Evolutionary conservation across 1,139 yeast genomes (phyloP), one percentile per base, ranked within the genome.

Genomic region (Nakaseomyces kungkrabaensis): DNA sequence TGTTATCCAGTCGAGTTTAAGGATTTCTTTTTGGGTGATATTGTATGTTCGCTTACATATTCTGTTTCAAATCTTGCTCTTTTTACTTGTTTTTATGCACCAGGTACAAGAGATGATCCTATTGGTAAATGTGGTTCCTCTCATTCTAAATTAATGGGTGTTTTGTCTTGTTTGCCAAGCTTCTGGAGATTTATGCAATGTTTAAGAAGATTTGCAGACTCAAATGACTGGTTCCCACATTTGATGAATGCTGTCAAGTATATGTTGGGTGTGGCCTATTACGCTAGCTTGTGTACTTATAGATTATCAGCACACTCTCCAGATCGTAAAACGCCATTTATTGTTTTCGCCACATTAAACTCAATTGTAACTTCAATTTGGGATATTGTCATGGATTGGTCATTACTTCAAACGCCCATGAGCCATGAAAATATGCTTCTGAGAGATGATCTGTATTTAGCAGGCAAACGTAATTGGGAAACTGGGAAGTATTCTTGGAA

Each of bases 341-440:
- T 92, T 31, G 67, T 80, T 1, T 77, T 89, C 70, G 97, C 96
- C 0, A 65, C 77, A 1, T 56, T 86, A 43, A 90, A 92, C 64
- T 81, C 97, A 0, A 51, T 83, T 0, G 79, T 77, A 61, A 75
- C 89, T 31, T 68, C 86, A 0, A 58, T 82, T 10, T 92, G 98
- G 98, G 98, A 92, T 68, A 69, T 94, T 9, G 72, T 88, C 37
- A 88, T 92, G 96, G 98, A 92, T 72, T 94, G 96, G 90, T 89
- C 97, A 1, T 72, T 92, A 58, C 71, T 85, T 52, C 96, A 89
- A 64, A 65, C 73, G 11, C 36, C 48, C 7, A 32, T 41, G 24
- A 76, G 75, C 8, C 77, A 89, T 5, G 74, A 76, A 56, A 71
- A 85, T 61, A 70, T 71, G 52, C 68, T 82, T 46, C 72, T 92